Evolutionary conservation across 2,329 filamentous ascomycete genomes (phyloP), one percentile per base, ranked within the genome.

Genomic region (Hypoxylon sp.): DNA sequence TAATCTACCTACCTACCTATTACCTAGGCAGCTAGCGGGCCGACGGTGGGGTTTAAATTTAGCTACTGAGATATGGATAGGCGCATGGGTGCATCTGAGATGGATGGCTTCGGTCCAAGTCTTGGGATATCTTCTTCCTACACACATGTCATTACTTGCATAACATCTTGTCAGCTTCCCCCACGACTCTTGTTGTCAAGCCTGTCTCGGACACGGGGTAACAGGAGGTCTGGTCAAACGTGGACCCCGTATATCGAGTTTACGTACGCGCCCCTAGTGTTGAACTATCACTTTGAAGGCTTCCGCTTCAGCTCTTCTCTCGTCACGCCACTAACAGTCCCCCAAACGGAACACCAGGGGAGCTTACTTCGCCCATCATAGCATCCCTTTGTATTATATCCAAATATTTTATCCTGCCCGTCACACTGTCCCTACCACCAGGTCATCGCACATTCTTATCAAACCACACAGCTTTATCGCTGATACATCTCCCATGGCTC

Each of bases 281-380:
- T n/a, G n/a, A n/a, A n/a, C n/a, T n/a, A n/a, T n/a, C n/a, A n/a
- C n/a, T n/a, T n/a, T n/a, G n/a, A n/a, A n/a, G n/a, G n/a, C n/a
- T n/a, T n/a, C n/a, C n/a, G 11, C 20, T 52, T 24, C 11, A 46
- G 12, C 22, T 40, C 44, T 30, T 38, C 20, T 33, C 38, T 14
- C 26, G 24, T 60, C 51, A 59, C 61, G 51, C 61, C 61, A 60
- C 51, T 20, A 16, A 26, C 52, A 42, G n/a, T n/a, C n/a, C 55
- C 45, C 38, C 38, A 46, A 36, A 30, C 51, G 44, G 55, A 56
- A 22, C 32, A 48, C 14, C 22, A 7, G 26, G 18, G 30, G 26
- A 56, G 18, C 53, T 36, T 11, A 44, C 14, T 32, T 33, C 18
- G 14, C 20, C 14, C 24, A 28, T 38, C 8, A 32, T 14, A 53